Conservation (phyloP, 495 filamentous ascomycete genomes). For the Xylaria grammica region DNA sequence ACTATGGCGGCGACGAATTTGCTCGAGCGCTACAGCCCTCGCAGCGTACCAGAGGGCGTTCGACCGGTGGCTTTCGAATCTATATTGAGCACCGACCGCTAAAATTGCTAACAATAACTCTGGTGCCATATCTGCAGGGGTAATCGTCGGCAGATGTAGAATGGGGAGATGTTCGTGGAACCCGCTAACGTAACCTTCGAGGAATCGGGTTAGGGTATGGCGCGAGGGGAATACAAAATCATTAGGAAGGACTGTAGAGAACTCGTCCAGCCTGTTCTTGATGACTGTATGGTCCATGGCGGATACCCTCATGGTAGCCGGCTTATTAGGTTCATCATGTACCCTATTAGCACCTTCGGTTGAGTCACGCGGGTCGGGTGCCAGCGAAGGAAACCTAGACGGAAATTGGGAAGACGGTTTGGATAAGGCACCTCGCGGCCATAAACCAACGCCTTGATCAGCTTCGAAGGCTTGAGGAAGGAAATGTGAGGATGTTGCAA, state of each 20-base stretch:
- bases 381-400: constrained; percentile 70
- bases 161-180: constrained; percentile 74
- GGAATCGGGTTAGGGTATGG: constrained; percentile 66
- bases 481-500: constrained; percentile 52
- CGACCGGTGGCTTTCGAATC: constrained; percentile 70
- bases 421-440: constrained; percentile 47
- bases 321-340: constrained; percentile 48
- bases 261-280: constrained; percentile 67
- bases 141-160: constrained; percentile 68
- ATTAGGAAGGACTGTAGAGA: constrained; percentile 67
- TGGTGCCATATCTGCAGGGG: constrained; percentile 57
- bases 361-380: constrained; percentile 66
- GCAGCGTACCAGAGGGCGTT: constrained; percentile 74
- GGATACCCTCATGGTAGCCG: constrained; percentile 68
- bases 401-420: constrained; percentile 69
- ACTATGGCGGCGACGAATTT: constrained; percentile 58
- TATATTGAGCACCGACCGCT: constrained; percentile 70
- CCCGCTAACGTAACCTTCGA: constrained; percentile 70
- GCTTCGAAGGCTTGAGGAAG: constrained; percentile 53
- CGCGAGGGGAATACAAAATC: constrained; percentile 69
- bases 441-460: constrained; percentile 52
- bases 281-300: constrained; percentile 67
- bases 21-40: constrained; percentile 57
- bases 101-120: constrained; percentile 69
- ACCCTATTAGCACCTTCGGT: constrained; percentile 49